Conservation (phyloP, 371 early-diverging fungal species). For the Mortierella sp. region DNA sequence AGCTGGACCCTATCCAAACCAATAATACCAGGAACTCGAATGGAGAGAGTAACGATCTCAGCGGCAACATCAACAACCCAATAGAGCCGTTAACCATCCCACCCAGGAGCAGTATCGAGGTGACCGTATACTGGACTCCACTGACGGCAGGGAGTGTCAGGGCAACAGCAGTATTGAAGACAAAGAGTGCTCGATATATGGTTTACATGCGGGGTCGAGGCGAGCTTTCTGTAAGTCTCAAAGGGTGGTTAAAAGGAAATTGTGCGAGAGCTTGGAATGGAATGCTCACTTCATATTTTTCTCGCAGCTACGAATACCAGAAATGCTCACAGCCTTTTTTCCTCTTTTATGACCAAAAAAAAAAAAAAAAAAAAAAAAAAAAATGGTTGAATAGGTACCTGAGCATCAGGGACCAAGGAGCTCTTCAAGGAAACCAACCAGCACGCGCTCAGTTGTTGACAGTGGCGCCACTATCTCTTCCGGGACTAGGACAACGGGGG, state of each 20-base stretch:
- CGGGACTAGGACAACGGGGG: no score
- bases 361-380: no score
- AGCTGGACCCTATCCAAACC: conserved; percentile 37
- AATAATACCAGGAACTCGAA: background rate
- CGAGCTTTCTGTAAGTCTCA: conserved; percentile 31
- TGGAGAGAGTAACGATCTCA: background rate
- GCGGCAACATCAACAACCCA: background rate
- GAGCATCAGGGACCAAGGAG: conserved; percentile 25
- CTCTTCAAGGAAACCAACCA: conserved; percentile 20
- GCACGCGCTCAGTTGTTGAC: conserved; percentile 6
- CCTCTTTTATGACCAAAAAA: background rate
- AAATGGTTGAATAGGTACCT: conserved; percentile 10
- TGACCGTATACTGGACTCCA: conserved; percentile 43
- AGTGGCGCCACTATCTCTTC: background rate
- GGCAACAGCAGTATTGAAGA: conserved; percentile 35
- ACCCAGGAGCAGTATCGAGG: conserved; percentile 32
- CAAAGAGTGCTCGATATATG: conserved; percentile 28
- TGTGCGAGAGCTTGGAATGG: background rate
- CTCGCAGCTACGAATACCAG: background rate
- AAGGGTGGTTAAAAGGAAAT: background rate
- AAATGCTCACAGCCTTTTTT: no score
- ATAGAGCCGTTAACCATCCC: conserved; percentile 15
- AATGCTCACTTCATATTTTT: background rate
- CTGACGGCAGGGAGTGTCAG: conserved; percentile 26
- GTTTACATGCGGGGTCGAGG: conserved; percentile 42